These are phyloP conservation scores for Diutina neorugosa DNA, from an alignment of 1,139 yeast species.

Conservation along the genomic window DNA sequence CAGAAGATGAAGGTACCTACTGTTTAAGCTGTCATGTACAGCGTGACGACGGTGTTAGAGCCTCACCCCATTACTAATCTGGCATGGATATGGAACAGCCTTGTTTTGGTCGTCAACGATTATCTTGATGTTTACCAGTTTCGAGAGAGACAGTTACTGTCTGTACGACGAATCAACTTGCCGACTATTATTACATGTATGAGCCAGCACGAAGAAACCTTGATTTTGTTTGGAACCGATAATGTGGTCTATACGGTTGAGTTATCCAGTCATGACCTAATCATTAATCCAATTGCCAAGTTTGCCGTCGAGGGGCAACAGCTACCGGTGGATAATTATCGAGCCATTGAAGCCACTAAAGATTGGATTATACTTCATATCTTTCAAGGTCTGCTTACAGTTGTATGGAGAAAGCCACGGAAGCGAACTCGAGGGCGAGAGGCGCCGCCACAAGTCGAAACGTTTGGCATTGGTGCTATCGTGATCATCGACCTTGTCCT, in stretches of 20 bases:
- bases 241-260: not conserved
- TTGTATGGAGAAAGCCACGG: not conserved
- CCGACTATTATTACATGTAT: not conserved
- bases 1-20: not conserved
- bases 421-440: not conserved
- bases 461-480: constrained; percentile 18
- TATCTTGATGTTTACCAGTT: not conserved
- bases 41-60: not conserved
- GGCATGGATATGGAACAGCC: not conserved
- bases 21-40: not conserved
- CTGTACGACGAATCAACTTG: not conserved
- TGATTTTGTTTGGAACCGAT: not conserved
- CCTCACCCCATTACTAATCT: not conserved
- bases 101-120: not conserved
- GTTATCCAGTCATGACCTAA: not conserved
- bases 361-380: not conserved
- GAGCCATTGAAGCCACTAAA: not conserved
- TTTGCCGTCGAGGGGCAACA: not conserved
- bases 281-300: not conserved
- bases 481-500: constrained; percentile 16
- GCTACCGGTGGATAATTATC: not conserved
- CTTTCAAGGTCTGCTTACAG: not conserved
- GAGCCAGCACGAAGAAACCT: not conserved
- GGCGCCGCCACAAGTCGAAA: constrained; percentile 5
- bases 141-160: not conserved